Percentiles rank a stretch among this genome's conserved stretches.
phyloP scores from a whole-genome alignment of 768 basidiomycete species.

The Candolleomyces eurysporus region DNA sequence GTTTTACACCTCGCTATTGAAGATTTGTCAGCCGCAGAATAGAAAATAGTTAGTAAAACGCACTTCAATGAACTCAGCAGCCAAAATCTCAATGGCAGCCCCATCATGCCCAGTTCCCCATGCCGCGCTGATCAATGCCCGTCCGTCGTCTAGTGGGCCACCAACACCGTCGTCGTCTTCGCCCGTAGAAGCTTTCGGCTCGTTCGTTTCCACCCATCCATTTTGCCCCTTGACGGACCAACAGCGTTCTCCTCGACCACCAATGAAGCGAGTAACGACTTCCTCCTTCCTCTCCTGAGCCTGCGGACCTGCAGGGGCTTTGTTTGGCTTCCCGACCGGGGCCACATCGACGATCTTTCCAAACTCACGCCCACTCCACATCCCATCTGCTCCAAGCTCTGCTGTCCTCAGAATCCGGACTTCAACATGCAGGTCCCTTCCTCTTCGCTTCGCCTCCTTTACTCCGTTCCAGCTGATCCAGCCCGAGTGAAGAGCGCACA shows the following conservation, averaged over 20 bases:
- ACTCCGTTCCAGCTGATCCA: conserved; percentile 48
- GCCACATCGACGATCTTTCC: conserved; percentile 7
- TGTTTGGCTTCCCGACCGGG: conserved; percentile 12
- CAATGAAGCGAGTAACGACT: conserved; percentile 45
- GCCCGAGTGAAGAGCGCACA: conserved; percentile 69
- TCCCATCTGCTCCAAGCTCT: not conserved
- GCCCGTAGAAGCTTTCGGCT: conserved; percentile 18
- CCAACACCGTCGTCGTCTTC: conserved; percentile 25
- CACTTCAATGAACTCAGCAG: conserved; percentile 64
- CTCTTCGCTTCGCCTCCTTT: conserved; percentile 33
- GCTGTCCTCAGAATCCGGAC: conserved; percentile 40
- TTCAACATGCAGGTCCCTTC: conserved; percentile 39
- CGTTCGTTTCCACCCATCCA: conserved; percentile 18
- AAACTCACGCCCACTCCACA: conserved; percentile 1
- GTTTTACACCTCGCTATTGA: conserved; percentile 49
- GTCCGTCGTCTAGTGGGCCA: conserved; percentile 54
- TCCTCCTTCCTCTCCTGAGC: conserved; percentile 33
- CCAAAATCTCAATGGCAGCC: conserved; percentile 69
- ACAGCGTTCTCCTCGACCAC: conserved; percentile 44
- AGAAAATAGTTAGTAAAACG: conserved; percentile 19
- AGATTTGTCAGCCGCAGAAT: not conserved
- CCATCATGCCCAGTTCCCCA: conserved; percentile 84
- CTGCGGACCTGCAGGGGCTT: conserved; percentile 10
- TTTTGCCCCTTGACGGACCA: conserved; percentile 24
- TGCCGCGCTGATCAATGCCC: conserved; percentile 60